Percentiles rank a stretch among this genome's conserved stretches.
These are phyloP conservation scores for Fusarium mexicanum DNA, from an alignment of 2,329 filamentous ascomycete genomes.

Conservation along the genomic window DNA sequence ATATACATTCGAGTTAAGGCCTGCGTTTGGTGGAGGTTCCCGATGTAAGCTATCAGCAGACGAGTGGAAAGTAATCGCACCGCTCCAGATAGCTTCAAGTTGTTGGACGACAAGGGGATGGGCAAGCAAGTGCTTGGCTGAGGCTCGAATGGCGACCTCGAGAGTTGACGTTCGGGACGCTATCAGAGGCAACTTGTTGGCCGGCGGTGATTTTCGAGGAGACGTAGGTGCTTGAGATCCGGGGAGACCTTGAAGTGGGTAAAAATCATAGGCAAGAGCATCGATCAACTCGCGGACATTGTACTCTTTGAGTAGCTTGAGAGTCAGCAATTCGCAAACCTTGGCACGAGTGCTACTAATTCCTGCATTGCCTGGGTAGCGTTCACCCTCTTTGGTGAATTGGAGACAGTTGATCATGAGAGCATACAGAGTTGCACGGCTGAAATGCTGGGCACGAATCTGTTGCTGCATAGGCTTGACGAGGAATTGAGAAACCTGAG, in stretches of 20 bases:
- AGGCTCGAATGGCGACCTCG: conserved; percentile 91
- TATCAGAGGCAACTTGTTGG: conserved; percentile 59
- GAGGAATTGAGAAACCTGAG: conserved; percentile 94
- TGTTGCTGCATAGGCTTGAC: conserved; percentile 95
- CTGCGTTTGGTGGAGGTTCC: conserved; percentile 45
- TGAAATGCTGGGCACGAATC: conserved; percentile 84
- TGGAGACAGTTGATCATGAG: conserved; percentile 94
- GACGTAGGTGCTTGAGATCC: conserved; percentile 51
- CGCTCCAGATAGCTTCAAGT: conserved; percentile 96
- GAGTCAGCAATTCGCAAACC: conserved; percentile 89
- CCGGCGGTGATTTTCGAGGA: conserved; percentile 48
- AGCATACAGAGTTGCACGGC: conserved; percentile 85
- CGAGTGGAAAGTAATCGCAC: conserved; percentile 93
- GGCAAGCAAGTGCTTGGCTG: conserved; percentile 90
- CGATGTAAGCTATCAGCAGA: conserved; percentile 86
- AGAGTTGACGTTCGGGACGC: conserved; percentile 86
- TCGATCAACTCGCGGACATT: conserved; percentile 90
- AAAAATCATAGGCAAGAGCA: conserved; percentile 93
- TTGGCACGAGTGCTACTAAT: conserved; percentile 85
- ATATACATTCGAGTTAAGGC: conserved; percentile 39
- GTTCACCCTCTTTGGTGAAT: conserved; percentile 86
- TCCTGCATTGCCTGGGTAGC: conserved; percentile 84
- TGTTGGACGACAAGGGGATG: conserved; percentile 94
- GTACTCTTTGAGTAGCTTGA: conserved; percentile 91
- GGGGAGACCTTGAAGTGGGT: conserved; percentile 84